Base-by-base conservation (phyloP, 73 alveolate genomes). In the Tetrahymena elliotti region DNA sequence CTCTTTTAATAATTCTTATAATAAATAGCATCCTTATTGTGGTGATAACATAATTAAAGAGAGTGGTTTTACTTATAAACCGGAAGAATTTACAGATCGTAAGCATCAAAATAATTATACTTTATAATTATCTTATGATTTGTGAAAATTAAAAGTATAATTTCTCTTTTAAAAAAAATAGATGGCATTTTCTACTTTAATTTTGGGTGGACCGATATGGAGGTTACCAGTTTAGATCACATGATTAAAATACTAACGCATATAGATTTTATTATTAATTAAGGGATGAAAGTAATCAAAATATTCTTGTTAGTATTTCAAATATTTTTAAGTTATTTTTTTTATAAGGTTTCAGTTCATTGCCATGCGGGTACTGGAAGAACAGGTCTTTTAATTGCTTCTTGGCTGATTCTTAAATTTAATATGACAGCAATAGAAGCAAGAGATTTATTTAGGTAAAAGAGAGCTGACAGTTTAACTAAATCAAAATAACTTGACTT, bases 291-390 rank as follows among this genome's bases (percentile, higher is more conserved):
- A 68, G 97, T 97, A 68, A 68, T 27, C 3, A 27, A 24, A 68
- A 10, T 18, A 24, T 3, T 47, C 5, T 52, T n/a, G n/a, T 52
- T 22, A 68, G 16, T 31, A 68, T 27, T 27, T 24, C 3, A 18
- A 31, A 68, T 22, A 68, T 68, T 18, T 18, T 13, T 18, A 11
- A n/a, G 36, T 27, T 31, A n/a, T 27, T 27, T 68, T 68, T 68
- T n/a, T 8, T 1, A 7, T 4, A 22, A 68, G 88, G 6, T 68
- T 2, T 96, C 98, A 31, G 98, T 97, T 6, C 98, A 97, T 92
- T 97, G 98, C 94, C 98, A 97, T 94, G 98, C 98, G 20, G 98
- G 98, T 4, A 95, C 97, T 84, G 98, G 98, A 10, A 97, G 98
- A 94, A 97, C 98, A 27, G 98, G 98, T 24, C 94, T 97, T 22